phyloP scores from a whole-genome alignment of 2,329 filamentous ascomycete genomes.

The Xylaria sp. region DNA sequence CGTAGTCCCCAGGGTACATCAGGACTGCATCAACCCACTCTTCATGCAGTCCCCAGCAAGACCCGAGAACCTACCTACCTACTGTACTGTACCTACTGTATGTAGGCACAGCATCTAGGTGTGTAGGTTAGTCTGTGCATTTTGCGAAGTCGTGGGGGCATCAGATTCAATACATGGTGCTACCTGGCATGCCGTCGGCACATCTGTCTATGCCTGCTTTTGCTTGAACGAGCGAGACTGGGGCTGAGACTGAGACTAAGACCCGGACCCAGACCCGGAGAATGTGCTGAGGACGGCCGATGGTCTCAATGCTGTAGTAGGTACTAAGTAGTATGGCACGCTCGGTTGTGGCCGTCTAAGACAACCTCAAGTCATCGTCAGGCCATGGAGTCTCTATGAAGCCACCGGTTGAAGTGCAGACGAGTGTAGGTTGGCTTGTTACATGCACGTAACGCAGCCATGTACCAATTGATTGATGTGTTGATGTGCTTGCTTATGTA shows the following conservation, averaged over 20 bases:
- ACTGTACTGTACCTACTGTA: too few relatives aligned
- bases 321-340: neutral
- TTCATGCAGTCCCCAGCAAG: neutral
- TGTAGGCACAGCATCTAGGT: too few relatives aligned
- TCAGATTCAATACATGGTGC: neutral
- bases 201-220: neutral
- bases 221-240: too few relatives aligned
- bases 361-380: slow-evolving; percentile 9
- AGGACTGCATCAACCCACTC: neutral
- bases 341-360: neutral
- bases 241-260: too few relatives aligned
- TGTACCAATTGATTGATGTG: too few relatives aligned
- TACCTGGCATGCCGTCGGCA: slow-evolving; percentile 8
- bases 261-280: neutral
- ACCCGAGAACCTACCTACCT: too few relatives aligned
- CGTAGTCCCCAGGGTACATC: neutral
- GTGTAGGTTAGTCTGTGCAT: too few relatives aligned
- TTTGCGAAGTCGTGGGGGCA: neutral
- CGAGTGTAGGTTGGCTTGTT: too few relatives aligned
- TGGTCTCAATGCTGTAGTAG: slow-evolving; percentile 3
- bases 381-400: neutral
- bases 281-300: slow-evolving; percentile 3
- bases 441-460: too few relatives aligned
- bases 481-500: too few relatives aligned
- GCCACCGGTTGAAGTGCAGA: neutral